Percentiles rank a stretch among this genome's conserved stretches.
phyloP scores from a whole-genome alignment of 192 early-diverging fungal genomes.

The Cetraspora pellucida region DNA sequence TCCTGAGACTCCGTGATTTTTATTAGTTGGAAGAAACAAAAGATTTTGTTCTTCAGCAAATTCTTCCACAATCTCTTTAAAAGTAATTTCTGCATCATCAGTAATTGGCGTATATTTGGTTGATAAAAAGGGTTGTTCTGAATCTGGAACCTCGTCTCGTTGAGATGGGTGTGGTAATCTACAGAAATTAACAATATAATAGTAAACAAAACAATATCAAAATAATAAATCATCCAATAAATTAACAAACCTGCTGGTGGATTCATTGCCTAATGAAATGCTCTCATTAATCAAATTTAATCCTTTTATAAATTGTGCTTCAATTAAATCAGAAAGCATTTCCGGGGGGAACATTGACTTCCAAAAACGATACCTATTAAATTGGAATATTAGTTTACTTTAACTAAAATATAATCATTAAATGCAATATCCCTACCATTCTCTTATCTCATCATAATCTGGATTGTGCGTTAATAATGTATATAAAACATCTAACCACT shows the following conservation, averaged over 20 bases:
- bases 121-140: slow-evolving; percentile 23
- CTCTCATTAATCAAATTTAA: slow-evolving; percentile 69
- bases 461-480: slow-evolving; percentile 65
- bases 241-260: slow-evolving; percentile 25
- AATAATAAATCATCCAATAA: neutral
- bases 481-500: slow-evolving; percentile 73
- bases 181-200: neutral
- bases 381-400: slow-evolving; percentile 36
- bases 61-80: slow-evolving; percentile 62
- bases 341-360: slow-evolving; percentile 54
- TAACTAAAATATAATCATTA: neutral
- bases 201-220: neutral
- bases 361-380: slow-evolving; percentile 58
- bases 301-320: slow-evolving; percentile 62
- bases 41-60: slow-evolving; percentile 56
- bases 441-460: slow-evolving; percentile 62
- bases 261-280: slow-evolving; percentile 35
- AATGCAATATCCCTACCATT: slow-evolving; percentile 58
- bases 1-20: slow-evolving; percentile 55
- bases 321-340: slow-evolving; percentile 49
- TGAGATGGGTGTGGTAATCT: slow-evolving; percentile 35
- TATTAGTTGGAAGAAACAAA: slow-evolving; percentile 56
- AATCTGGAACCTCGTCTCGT: neutral
- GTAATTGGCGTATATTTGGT: slow-evolving; percentile 34
- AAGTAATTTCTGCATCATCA: slow-evolving; percentile 45